Percentiles rank a stretch among this genome's conserved stretches.
phyloP scores from a whole-genome alignment of 83 land plant species.

The Thuja plicata region DNA sequence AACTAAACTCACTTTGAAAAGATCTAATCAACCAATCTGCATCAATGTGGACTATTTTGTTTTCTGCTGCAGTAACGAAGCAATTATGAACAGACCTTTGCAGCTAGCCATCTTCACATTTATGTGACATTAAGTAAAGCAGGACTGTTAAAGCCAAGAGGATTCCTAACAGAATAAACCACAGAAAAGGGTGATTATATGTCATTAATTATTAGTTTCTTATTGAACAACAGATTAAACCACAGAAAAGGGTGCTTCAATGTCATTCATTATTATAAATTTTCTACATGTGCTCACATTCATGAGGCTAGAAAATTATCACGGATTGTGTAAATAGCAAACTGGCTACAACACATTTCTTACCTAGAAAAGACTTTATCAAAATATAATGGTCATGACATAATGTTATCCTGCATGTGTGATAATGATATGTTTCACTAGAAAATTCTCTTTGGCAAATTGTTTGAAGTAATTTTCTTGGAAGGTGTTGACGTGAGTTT shows the following conservation, averaged over 20 bases:
- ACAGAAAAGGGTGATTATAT: not conserved
- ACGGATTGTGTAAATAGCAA: not conserved
- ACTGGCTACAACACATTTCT: too few relatives aligned
- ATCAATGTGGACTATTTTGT: not conserved
- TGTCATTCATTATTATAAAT: not conserved
- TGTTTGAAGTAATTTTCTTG: too few relatives aligned
- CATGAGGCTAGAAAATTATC: not conserved
- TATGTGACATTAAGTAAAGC: not conserved
- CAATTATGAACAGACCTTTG: not conserved
- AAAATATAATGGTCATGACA: too few relatives aligned
- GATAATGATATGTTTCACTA: too few relatives aligned
- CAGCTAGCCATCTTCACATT: not conserved
- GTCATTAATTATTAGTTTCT: not conserved
- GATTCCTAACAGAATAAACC: not conserved
- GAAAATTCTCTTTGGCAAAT: too few relatives aligned
- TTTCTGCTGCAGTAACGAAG: not conserved
- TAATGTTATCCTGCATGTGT: too few relatives aligned
- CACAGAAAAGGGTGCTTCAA: not conserved
- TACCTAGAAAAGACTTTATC: too few relatives aligned
- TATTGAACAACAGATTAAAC: not conserved
- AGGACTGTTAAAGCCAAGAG: not conserved
- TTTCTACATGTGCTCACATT: not conserved
- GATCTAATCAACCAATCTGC: not conserved
- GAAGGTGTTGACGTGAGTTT: too few relatives aligned
- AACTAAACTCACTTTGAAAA: not conserved